Base-by-base conservation (phyloP, 2,329 filamentous ascomycete species). In the Phyllosticta citribraziliensis region DNA sequence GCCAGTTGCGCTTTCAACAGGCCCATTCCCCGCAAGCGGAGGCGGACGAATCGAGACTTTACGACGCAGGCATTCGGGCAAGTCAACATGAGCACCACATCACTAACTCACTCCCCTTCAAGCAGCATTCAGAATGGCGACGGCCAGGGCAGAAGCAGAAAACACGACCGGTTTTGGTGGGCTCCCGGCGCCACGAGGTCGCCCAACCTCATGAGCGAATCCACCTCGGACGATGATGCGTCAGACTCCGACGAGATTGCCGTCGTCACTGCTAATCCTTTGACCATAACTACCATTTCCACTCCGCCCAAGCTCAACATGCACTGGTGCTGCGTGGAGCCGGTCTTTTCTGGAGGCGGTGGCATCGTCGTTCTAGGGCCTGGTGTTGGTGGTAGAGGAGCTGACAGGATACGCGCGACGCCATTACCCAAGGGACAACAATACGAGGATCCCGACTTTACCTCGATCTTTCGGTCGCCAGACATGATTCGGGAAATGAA, bases 291-390 rank as follows among this genome's bases (percentile, higher is more conserved):
- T 63, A 70, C 72, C 22, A 71, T 70, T 19, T 70, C 75, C 51
- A 73, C 70, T 35, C 69, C 73, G 14, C 60, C 60, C 12, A 78
- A 76, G 61, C 72, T 83, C 62, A 82, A 80, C 60, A 82, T 83
- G 68, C 78, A 80, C 64, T 84, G 82, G 82, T 84, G 82, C 67
- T 84, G 82, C 65, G 78, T 82, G 3, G 81, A 84, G 65, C 82
- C 82, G 17, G 79, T 82, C 56, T 84, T 84, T 66, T 84, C 82
- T 25, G 82, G 81, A 10, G 82, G 82, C 10, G 82, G 82, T 55
- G 81, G 82, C 14, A 84, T 84, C 63, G 82, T 80, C 40, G 81
- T 84, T 57, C 73, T 80, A 14, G 80, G 80, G n/a, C 72, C 71
- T 57, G 73, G 71, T 50, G 67, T 74, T 27, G 76, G 76, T 2